These are phyloP conservation scores for Solanum paucissectum DNA, from an alignment of 257 asterid species.

Conservation along the genomic window DNA sequence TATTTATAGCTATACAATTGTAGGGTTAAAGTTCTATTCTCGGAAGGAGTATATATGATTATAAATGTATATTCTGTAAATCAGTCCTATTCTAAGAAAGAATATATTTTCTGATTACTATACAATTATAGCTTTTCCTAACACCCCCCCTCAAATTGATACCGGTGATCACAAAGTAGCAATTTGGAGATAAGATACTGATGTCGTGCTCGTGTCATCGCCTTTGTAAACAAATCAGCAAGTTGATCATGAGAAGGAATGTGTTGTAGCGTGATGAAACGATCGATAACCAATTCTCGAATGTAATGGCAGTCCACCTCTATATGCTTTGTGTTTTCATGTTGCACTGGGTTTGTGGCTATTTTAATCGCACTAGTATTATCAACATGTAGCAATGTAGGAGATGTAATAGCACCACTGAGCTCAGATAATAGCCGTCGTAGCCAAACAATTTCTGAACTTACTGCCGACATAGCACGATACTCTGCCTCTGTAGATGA, in stretches of 20 bases:
- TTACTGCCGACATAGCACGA: neutral
- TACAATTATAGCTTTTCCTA: neutral
- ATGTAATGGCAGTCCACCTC: neutral
- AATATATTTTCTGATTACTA: too few species aligned
- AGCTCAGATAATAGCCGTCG: neutral
- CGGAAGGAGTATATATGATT: too few species aligned
- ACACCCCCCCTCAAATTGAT: neutral
- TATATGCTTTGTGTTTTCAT: neutral
- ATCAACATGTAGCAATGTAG: neutral
- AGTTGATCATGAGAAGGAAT: neutral
- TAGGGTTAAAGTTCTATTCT: too few species aligned
- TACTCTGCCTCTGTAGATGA: neutral
- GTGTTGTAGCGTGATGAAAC: neutral
- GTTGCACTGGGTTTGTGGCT: neutral
- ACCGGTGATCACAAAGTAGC: neutral
- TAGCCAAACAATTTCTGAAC: neutral
- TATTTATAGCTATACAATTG: too few species aligned
- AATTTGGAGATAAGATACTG: neutral
- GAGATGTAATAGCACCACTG: neutral
- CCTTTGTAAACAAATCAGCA: neutral
- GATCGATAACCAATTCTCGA: neutral
- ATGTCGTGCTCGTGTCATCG: neutral
- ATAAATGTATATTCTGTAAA: too few species aligned
- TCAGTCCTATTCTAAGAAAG: neutral
- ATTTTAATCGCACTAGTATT: neutral